Evolutionary conservation across 192 early-diverging fungal genomes (phyloP).

Genomic region (Endogone sp.): DNA sequence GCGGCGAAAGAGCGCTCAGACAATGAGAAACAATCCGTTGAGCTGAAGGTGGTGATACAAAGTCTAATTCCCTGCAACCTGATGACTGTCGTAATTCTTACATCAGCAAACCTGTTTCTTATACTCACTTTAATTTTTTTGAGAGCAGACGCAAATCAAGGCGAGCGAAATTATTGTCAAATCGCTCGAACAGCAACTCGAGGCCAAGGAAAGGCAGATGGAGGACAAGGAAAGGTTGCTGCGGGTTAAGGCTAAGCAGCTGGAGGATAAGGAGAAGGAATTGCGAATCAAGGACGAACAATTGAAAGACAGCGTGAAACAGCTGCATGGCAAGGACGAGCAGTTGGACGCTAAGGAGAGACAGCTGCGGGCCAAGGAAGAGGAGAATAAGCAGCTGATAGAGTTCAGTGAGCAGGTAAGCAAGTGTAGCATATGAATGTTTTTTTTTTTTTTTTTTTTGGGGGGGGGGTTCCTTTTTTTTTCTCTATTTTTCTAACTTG

Average conservation of each 20-base stretch:
- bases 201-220: conserved; percentile 23
- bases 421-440: too few relatives aligned
- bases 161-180: background rate
- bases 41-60: background rate
- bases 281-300: conserved; percentile 8
- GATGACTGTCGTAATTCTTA: too few relatives aligned
- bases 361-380: conserved; percentile 19
- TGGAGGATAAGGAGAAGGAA: conserved; percentile 21
- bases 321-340: background rate
- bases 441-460: too few relatives aligned
- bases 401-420: conserved; percentile 2
- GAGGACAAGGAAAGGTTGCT: conserved; percentile 15
- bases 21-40: background rate
- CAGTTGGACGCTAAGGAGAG: background rate
- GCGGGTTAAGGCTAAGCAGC: conserved; percentile 9
- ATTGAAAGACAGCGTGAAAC: background rate
- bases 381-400: background rate
- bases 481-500: background rate
- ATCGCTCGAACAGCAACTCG: conserved; percentile 5
- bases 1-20: background rate
- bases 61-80: too few relatives aligned
- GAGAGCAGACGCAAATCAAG: background rate
- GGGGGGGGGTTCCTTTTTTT: too few relatives aligned
- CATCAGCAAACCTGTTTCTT: too few relatives aligned
- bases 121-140: too few relatives aligned